Base-by-base conservation (phyloP, 225 moss, liverwort and hornwort species). In the Bryum argenteum region DNA sequence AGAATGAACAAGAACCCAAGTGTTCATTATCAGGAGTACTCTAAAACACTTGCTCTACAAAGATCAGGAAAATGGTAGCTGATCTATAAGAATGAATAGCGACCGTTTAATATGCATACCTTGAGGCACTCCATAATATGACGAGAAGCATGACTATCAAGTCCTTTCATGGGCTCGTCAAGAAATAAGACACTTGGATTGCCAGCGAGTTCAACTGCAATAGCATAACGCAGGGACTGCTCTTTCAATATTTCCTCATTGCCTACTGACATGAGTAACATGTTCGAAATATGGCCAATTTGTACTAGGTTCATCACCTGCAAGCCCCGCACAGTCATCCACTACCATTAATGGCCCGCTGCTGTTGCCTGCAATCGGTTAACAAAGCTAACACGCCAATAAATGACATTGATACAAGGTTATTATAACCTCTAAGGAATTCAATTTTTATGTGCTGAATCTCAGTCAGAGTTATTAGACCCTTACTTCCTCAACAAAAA, bases 121-220 rank as follows among this genome's bases (percentile, higher is more conserved):
- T 79, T 81, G 59, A 92, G 67, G 64, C 80, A 80, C 50, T 71
- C 71, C 53, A 82, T 64, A 50, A 89, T 71, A 66, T 89, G 84
- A 17, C 76, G 45, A 39, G 93, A 73, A 40, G 83, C 73, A 63
- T 81, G 77, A 71, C 58, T 71, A 51, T 90, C 89, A 59, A 93
- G 79, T 47, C 74, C 81, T 68, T 61, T 79, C 53, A 80, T 69
- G 14, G 93, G 93, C 21, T 83, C 77, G 52, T 93, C 90, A 39
- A 93, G 53, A 59, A 93, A 90, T 21, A 93, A 14, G 20, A 93
- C 45, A 72, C 90, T 85, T 54, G 93, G 80, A 75, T 93, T 93
- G 61, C 90, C 89, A 59, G 88, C 93, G 10, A 93, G 82, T 78
- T 93, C 93, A 9, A 77, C 21, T 17, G 83, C 90, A 70, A 90